Evolutionary conservation across 306 rosid genomes (phyloP), one percentile per base, ranked within the genome.

Genomic region (Lathyrus aphaca): DNA sequence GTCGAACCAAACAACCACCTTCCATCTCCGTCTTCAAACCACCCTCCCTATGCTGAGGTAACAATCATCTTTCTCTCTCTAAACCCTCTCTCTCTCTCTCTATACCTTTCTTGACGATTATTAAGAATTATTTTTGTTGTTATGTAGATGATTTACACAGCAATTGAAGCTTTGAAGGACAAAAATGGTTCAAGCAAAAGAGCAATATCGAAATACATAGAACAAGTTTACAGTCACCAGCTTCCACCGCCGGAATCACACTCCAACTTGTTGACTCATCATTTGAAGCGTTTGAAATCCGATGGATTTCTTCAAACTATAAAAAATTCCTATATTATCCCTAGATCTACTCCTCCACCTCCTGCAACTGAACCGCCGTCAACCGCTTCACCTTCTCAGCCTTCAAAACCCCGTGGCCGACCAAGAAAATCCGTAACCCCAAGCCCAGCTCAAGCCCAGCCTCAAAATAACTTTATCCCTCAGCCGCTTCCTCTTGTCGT

Each of bases 41-140:
- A 83, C 70, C 97, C 96, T 5, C 82, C 96, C 4, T 91, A 91
- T 8, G 85, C 89, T 0, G 90, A 91, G 82, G 97, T 91, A 50
- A 74, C 7, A 0, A 4, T 21, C 3, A 12, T 1, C 6, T 64
- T 6, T 16, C 1, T 64, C 13, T 46, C 11, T 44, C 11, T 39
- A 30, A 30, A 30, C 4, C 18, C 21, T 59, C 10, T 15, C 44
- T 39, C 21, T 59, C 10, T 15, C 44, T 18, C 23, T 27, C 64
- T 42, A 43, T 29, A 25, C 39, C 66, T 44, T 42, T 6, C 3
- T 15, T 58, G 9, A 49, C 30, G 3, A 7, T 6, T 7, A 7
- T 16, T 8, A 7, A 44, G 17, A 2, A 44, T 3, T 8, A 5
- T 7, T 8, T 17, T 6, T 38, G 10, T 8, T 0, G 14, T 27